phyloP scores from a whole-genome alignment of 257 asterid genomes.

The Penstemon eatonii region DNA sequence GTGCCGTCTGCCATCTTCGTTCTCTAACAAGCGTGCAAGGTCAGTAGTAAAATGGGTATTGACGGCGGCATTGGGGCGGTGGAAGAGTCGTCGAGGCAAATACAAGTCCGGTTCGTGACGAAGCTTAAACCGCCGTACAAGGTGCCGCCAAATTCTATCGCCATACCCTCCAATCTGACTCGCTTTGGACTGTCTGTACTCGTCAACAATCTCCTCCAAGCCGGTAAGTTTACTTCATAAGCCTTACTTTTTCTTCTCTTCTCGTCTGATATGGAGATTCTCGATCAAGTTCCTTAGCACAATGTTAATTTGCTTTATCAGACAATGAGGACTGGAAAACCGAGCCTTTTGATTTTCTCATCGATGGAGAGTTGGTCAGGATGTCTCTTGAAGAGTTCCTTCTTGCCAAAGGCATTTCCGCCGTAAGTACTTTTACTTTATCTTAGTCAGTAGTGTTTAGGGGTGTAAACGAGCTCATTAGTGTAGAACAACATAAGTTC shows the following conservation, averaged over 20 bases:
- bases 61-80: neutral
- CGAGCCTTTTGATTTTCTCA: slow-evolving; percentile 89
- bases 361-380: slow-evolving; percentile 86
- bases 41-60: neutral
- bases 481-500: too few relatives aligned
- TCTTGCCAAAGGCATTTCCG: slow-evolving; percentile 85
- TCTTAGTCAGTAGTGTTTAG: too few relatives aligned
- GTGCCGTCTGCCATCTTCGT: too few relatives aligned
- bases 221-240: slow-evolving; percentile 1
- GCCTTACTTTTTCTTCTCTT: neutral
- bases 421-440: slow-evolving; percentile 49
- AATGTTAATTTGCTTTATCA: slow-evolving; percentile 24
- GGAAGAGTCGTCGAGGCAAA: slow-evolving; percentile 17
- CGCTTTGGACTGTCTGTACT: slow-evolving; percentile 17
- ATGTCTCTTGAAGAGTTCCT: slow-evolving; percentile 90
- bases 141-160: slow-evolving; percentile 12
- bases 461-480: too few relatives aligned
- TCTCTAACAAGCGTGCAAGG: too few relatives aligned
- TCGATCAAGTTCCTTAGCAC: neutral
- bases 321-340: slow-evolving; percentile 62
- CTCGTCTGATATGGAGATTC: too few relatives aligned
- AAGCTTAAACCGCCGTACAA: slow-evolving; percentile 17
- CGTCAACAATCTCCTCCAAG: slow-evolving; percentile 16
- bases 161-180: slow-evolving; percentile 19
- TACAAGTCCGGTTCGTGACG: slow-evolving; percentile 22